Base-by-base conservation (phyloP, 2,329 filamentous ascomycete genomes). In the Arthrobotrys sphaeroides region DNA sequence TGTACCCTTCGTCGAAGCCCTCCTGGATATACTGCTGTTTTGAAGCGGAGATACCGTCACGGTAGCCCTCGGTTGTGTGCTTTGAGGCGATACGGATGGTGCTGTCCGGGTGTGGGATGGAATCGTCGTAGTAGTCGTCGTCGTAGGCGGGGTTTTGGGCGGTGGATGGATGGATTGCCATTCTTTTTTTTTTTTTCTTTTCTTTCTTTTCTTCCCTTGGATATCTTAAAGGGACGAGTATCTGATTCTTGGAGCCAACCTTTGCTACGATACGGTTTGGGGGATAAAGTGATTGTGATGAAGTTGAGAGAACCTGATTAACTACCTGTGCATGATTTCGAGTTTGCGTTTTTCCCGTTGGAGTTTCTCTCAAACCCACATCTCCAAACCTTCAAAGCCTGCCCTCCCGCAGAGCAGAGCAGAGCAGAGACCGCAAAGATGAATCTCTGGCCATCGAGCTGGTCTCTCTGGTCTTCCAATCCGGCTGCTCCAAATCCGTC, bases 1-100 rank as follows among this genome's bases (percentile, higher is more conserved):
- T 86, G 81, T 93, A 98, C 0, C 94, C 94, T 78, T 94, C 92
- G 81, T 99, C 95, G 81, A 99, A 98, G 0, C 94, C 94, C 12
- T 86, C 86, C 83, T 99, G 95, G 24, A 97, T 88, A 79, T 89
- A 90, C 53, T 86, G 84, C 24, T 88, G 87, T 82, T 98, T 98
- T 31, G 91, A 91, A 2, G 84, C 85, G 0, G 90, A 87, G 62
- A 98, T 87, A 47, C 94, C 95, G 80, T 97, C 94, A 73, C 94
- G 90, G 83, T 98, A 98, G 18, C 95, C 95, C 40, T 91, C 90
- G 5, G 91, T 97, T 61, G 89, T 87, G 82, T 97, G 93, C 66
- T 91, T 89, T 43, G 88, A 87, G 79, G 91, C 89, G 13, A 97
- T 86, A 22, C 91, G 89, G 18, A 87, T 88, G 59, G 95, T 87